Evolutionary conservation across 768 basidiomycete genomes (phyloP).

Genomic region (Termitomyces sp.): DNA sequence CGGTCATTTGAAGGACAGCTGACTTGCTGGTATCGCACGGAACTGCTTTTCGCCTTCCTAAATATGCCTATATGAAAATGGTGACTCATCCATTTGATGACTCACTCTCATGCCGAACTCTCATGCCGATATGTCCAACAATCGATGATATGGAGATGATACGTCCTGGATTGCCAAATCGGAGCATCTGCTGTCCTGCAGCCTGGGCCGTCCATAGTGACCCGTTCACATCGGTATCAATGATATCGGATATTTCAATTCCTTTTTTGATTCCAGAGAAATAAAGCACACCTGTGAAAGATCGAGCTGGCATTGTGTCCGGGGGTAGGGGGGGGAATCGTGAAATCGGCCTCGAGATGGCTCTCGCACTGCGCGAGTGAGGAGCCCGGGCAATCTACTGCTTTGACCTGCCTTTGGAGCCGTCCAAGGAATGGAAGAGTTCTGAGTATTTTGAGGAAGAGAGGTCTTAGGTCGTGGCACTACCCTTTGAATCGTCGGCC

Average conservation of each 20-base stretch:
- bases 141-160: slow-evolving; percentile 64
- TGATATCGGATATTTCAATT: slow-evolving; percentile 32
- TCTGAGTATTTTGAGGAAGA: slow-evolving; percentile 41
- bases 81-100: not conserved
- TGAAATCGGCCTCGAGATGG: not conserved
- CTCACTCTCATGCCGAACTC: slow-evolving; percentile 6
- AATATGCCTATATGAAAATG: not conserved
- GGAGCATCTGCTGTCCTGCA: slow-evolving; percentile 6
- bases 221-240: slow-evolving; percentile 62
- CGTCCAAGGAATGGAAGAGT: slow-evolving; percentile 51
- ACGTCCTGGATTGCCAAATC: slow-evolving; percentile 45
- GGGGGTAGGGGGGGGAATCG: not conserved
- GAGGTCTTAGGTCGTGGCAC: slow-evolving; percentile 42
- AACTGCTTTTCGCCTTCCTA: not conserved
- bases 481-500: slow-evolving; percentile 24
- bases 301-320: not conserved
- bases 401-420: slow-evolving; percentile 48
- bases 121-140: slow-evolving; percentile 37
- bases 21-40: slow-evolving; percentile 71
- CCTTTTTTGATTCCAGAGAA: not conserved
- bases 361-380: slow-evolving; percentile 49
- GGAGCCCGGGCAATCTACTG: slow-evolving; percentile 67
- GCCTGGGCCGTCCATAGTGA: slow-evolving; percentile 30
- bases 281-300: not conserved
- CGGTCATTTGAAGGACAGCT: slow-evolving; percentile 70